Base-by-base conservation (phyloP, 257 asterid genomes). In the Gentiana macrophylla region DNA sequence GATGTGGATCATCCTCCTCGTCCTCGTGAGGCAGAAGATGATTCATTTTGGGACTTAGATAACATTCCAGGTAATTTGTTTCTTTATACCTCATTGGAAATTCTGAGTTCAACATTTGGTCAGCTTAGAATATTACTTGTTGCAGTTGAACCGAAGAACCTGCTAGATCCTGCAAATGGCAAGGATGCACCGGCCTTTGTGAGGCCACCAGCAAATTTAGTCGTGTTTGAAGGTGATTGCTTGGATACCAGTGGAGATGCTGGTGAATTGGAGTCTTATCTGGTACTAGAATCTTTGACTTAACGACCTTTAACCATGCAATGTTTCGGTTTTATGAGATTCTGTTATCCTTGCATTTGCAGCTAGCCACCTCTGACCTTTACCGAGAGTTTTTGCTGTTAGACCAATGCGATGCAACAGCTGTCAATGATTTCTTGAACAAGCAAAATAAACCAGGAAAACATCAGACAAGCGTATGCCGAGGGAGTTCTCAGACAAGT, bases 141-240 rank as follows among this genome's bases (percentile, higher is more conserved):
- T 75, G 65, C 83, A 91, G 98, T 73, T 61, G 97, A 91, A 68
- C 58, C 86, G 54, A 87, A 91, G 67, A 85, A 55, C 74, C 68
- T 62, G 60, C 72, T 84, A 64, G 97, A 91, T 56, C 55, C 62
- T 56, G 50, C 78, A 56, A 61, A 67, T 61, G 69, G 63, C 57
- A 73, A 53, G 60, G 90, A 78, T 64, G 52, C 64, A 32, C 65
- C 65, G 13, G 75, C 67, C 37, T 71, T 67, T 64, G 79, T 79
- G 65, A 79, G 82, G 56, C 84, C 98, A 71, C 98, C 98, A 38
- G 90, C 95, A 55, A 91, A 91, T 70, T 75, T 91, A 49, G 98
- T 87, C 33, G 94, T 91, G 58, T 95, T 88, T 55, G 98, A 91
- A 80, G 93, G 97, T 58, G 98, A 91, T 75, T 87, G 97, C 82